Percentiles rank a stretch among this genome's conserved stretches.
Conservation (phyloP, 1,284 basidiomycete genomes). For the Vanrija pseudolonga region DNA sequence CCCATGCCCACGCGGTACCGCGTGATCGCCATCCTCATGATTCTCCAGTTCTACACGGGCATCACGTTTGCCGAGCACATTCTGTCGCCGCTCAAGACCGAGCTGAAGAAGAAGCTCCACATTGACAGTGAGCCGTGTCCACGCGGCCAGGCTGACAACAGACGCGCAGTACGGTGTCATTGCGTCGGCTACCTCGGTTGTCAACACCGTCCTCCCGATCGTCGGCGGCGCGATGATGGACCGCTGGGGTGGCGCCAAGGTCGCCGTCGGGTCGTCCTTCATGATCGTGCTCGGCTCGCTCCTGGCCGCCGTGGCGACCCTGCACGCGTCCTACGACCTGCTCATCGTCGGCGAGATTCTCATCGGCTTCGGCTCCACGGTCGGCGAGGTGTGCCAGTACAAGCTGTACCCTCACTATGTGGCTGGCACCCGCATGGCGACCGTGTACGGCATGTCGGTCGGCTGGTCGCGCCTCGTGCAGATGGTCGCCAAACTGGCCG, state of each 20-base stretch:
- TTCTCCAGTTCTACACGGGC: slow-evolving; percentile 36
- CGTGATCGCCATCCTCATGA: slow-evolving; percentile 27
- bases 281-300: no score
- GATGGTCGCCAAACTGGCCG: slow-evolving; percentile 7
- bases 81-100: slow-evolving; percentile 43
- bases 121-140: slow-evolving; percentile 34
- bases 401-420: slow-evolving; percentile 46
- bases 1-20: neutral
- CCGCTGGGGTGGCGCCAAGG: slow-evolving; percentile 35
- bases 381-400: slow-evolving; percentile 24
- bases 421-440: slow-evolving; percentile 27
- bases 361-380: slow-evolving; percentile 36
- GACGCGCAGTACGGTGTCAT: slow-evolving; percentile 49
- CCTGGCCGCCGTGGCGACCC: slow-evolving; percentile 7
- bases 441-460: slow-evolving; percentile 5
- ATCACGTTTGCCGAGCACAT: slow-evolving; percentile 26
- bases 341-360: slow-evolving; percentile 31
- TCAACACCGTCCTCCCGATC: slow-evolving; percentile 50
- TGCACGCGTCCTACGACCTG: slow-evolving; percentile 25
- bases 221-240: slow-evolving; percentile 50
- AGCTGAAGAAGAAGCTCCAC: slow-evolving; percentile 34
- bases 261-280: no score
- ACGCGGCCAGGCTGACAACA: slow-evolving; percentile 2
- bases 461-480: no score
- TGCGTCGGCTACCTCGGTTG: slow-evolving; percentile 41